These are phyloP conservation scores for Kodamaea arcana DNA, from an alignment of 1,139 yeast species.

Conservation along the genomic window DNA sequence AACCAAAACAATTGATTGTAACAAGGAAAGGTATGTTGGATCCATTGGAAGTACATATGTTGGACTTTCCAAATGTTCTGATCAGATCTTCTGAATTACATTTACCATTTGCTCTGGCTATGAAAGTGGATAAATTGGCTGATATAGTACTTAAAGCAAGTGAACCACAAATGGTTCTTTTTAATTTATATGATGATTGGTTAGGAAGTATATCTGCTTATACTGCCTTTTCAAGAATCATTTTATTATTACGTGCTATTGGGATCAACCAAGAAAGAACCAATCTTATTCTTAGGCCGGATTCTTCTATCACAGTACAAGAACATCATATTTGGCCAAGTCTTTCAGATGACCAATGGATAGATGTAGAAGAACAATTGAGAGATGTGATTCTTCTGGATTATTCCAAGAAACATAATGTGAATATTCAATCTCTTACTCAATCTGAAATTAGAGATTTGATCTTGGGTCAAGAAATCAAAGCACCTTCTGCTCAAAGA, in stretches of 20 bases:
- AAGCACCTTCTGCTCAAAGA: slow-evolving; percentile 82
- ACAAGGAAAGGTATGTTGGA: slow-evolving; percentile 90
- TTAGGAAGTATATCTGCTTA: slow-evolving; percentile 73
- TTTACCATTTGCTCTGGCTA: slow-evolving; percentile 83
- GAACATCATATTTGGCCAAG: slow-evolving; percentile 94
- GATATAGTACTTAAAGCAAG: slow-evolving; percentile 81
- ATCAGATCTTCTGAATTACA: slow-evolving; percentile 87
- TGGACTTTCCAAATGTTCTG: slow-evolving; percentile 90
- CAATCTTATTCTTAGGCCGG: slow-evolving; percentile 72
- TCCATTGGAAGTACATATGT: slow-evolving; percentile 94
- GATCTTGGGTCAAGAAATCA: slow-evolving; percentile 89
- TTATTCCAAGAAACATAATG: slow-evolving; percentile 80
- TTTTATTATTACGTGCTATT: slow-evolving; percentile 74
- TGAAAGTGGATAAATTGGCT: slow-evolving; percentile 76
- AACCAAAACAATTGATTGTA: slow-evolving; percentile 87
- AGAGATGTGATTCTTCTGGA: slow-evolving; percentile 85
- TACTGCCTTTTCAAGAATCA: slow-evolving; percentile 88
- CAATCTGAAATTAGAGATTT: slow-evolving; percentile 92
- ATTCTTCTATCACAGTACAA: slow-evolving; percentile 61
- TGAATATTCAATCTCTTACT: slow-evolving; percentile 81
- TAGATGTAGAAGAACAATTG: slow-evolving; percentile 77
- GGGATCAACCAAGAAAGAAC: slow-evolving; percentile 76
- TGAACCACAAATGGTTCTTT: slow-evolving; percentile 89
- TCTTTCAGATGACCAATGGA: slow-evolving; percentile 85
- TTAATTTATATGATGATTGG: slow-evolving; percentile 96